Evolutionary conservation across 768 basidiomycete genomes (phyloP), one percentile per base, ranked within the genome.

Genomic region (Atractiella rhizophila): DNA sequence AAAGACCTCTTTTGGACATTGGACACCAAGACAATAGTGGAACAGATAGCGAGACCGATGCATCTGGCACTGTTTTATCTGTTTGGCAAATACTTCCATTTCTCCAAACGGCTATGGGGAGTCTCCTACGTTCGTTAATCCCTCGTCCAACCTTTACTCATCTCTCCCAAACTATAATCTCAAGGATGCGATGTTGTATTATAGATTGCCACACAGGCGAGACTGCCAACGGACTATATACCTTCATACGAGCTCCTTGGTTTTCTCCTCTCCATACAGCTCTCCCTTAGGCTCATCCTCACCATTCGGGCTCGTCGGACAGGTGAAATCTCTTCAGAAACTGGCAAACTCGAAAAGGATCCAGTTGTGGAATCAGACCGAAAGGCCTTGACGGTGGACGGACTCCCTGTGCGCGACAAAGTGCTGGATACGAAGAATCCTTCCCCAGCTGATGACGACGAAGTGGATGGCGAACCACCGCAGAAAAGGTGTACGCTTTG

Each of bases 31-130:
- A n/a, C n/a, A n/a, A n/a, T 55, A 12, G 45, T 50, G 2, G 50
- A 51, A 24, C 50, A 55, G 33, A 48, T 51, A 31, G 28, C 53
- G 8, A 35, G 49, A 18, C 46, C 51, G 20, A 42, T 53, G 1
- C 51, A 55, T 29, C 45, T 55, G 18, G 50, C 54, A 21, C 20
- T 55, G n/a, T 55, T 55, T 40, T 55, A 52, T 47, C 50, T 55
- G 35, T 48, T 43, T 18, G 54, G 54, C 0, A 36, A 48, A 15
- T 55, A 53, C 42, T 53, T 53, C 43, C 42, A 39, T 35, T 28
- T 53, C 15, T 45, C 50, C 39, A 55, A 55, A 34, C 49, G 54
- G 4, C 16, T 44, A 2, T 21, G 45, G 2, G 45, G 48, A 0
- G 44, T 53, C 13, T 42, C 46, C 4, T 53, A 51, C 30, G 52